Percentiles rank a stretch among this genome's conserved stretches.
These are phyloP conservation scores for Gaultheria prostrata DNA, from an alignment of 148 eudicot species.

Conservation along the genomic window DNA sequence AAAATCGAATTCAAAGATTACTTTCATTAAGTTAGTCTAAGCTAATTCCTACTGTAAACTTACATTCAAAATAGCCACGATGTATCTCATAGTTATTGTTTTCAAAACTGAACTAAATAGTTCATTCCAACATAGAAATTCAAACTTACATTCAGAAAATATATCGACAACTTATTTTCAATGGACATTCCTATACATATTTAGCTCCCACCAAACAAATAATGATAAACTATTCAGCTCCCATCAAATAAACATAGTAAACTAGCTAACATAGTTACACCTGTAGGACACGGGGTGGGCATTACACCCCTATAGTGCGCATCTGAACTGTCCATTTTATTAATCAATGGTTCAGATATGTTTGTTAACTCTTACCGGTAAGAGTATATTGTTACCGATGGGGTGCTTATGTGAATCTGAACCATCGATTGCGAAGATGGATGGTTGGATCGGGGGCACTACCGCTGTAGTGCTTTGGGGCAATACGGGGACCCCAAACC, in stretches of 20 bases:
- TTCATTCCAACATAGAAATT: background rate
- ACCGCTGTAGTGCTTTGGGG: no score
- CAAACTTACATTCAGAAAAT: background rate
- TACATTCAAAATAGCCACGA: background rate
- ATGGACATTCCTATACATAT: background rate
- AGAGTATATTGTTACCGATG: no score
- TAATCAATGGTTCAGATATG: no score
- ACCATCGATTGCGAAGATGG: no score
- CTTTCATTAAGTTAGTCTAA: background rate
- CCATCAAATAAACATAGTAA: background rate
- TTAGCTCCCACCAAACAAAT: background rate
- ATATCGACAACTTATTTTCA: background rate
- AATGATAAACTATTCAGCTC: background rate
- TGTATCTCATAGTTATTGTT: background rate
- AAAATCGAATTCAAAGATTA: background rate
- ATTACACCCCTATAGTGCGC: no score
- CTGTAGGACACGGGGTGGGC: no score
- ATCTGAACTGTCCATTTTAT: no score
- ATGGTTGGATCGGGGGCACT: no score
- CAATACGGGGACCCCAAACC: no score
- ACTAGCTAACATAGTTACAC: background rate
- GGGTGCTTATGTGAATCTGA: no score
- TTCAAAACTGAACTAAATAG: background rate
- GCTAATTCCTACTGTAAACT: background rate
- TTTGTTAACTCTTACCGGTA: no score